Conservation (phyloP, 495 filamentous ascomycete genomes). For the Cetradonia linearis region DNA sequence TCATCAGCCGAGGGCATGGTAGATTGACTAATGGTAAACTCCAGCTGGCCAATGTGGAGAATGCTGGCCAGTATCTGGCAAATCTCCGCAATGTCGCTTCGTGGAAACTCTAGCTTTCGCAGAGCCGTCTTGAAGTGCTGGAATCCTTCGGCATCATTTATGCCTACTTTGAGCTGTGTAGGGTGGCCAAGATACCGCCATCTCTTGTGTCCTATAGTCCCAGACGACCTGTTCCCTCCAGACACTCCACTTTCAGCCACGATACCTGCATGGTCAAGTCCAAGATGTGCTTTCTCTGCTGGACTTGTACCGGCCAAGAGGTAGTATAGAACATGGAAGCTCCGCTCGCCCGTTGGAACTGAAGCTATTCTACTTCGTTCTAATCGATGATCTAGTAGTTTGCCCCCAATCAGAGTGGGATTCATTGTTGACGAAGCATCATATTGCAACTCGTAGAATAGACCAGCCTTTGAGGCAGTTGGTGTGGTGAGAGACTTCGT, state of each 20-base stretch:
- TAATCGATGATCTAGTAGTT: constrained; percentile 83
- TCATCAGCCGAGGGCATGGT: constrained; percentile 75
- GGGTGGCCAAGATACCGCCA: constrained; percentile 96
- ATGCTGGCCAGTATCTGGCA: constrained; percentile 89
- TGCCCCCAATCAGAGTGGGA: constrained; percentile 82
- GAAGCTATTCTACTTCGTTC: constrained; percentile 82
- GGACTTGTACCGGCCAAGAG: constrained; percentile 82
- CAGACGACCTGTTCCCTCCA: constrained; percentile 40
- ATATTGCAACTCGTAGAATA: constrained; percentile 94
- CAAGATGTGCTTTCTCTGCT: constrained; percentile 81
- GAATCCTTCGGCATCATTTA: constrained; percentile 92
- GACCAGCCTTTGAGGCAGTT: constrained; percentile 86
- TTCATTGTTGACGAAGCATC: constrained; percentile 72
- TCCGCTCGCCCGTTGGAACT: constrained; percentile 90
- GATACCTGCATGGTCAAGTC: constrained; percentile 51
- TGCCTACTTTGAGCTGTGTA: constrained; percentile 89
- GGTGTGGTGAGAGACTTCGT: constrained; percentile 96
- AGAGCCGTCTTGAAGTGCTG: constrained; percentile 95
- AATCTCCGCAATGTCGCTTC: constrained; percentile 88
- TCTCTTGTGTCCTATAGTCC: constrained; percentile 55
- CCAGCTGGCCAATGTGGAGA: constrained; percentile 89
- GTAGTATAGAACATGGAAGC: constrained; percentile 94
- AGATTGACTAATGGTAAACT: constrained; percentile 70
- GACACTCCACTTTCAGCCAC: constrained; percentile 28
- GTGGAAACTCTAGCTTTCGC: constrained; percentile 84